These are phyloP conservation scores for Fusarium acutatum DNA, from an alignment of 2,329 filamentous ascomycete species.

Conservation along the genomic window DNA sequence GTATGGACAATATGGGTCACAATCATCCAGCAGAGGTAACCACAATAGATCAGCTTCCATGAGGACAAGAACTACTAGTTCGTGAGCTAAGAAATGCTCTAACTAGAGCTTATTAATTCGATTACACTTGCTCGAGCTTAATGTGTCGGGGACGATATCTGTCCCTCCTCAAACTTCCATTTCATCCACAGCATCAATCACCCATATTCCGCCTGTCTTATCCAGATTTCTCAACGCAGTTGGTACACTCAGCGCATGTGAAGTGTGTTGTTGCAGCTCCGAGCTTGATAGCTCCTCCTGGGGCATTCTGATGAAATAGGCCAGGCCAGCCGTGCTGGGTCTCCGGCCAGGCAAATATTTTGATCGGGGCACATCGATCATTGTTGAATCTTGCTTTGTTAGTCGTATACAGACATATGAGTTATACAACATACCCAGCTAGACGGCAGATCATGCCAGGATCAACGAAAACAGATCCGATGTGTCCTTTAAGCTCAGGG, in stretches of 20 bases:
- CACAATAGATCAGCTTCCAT: neutral
- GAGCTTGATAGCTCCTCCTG: constrained; percentile 18
- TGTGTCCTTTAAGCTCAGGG: constrained; percentile 29
- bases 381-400: constrained; percentile 9
- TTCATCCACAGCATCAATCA: neutral
- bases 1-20: neutral
- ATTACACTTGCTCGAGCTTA: neutral
- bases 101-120: neutral
- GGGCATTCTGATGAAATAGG: constrained; percentile 25
- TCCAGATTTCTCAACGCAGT: constrained; percentile 21
- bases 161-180: neutral
- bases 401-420: neutral
- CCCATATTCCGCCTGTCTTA: neutral
- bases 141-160: neutral
- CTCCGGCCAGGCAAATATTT: constrained; percentile 40
- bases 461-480: constrained; percentile 40
- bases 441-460: constrained; percentile 38
- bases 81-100: neutral
- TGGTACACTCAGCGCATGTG: constrained; percentile 38
- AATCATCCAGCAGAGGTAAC: neutral
- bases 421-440: constrained; percentile 21
- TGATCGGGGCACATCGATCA: constrained; percentile 23
- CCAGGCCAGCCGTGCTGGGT: constrained; percentile 33
- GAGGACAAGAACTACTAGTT: constrained; percentile 5
- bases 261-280: constrained; percentile 38